Base-by-base conservation (phyloP, 2,329 filamentous ascomycete species). In the Teratosphaeria nubilosa region DNA sequence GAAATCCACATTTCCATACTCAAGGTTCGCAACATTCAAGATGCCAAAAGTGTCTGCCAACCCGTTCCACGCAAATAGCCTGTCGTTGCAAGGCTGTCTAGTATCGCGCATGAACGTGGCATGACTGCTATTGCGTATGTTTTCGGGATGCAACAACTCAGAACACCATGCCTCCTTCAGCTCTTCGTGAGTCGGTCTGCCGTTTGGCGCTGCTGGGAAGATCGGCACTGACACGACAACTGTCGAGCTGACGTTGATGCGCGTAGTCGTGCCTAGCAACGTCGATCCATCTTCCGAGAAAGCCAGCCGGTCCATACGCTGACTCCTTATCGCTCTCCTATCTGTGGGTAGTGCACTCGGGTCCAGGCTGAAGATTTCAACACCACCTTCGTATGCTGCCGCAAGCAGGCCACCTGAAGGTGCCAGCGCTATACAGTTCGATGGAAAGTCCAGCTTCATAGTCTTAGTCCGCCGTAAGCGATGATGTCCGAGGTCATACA, bases 311-410 rank as follows among this genome's bases (percentile, higher is more conserved):
- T 73, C 71, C 70, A 73, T 71, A 48, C 64, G 66, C 10, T 65
- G 63, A n/a, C 66, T 68, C 51, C 71, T 62, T 1, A 72, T 69
- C 7, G 71, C 71, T 63, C 71, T 62, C 16, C 71, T 64, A 54
- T 73, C 71, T 5, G 71, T 72, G 5, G 69, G 65, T 22, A 72
- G 63, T 7, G 83, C 84, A 57, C 77, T 82, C 2, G 85, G 77
- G 57, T 82, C 82, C 32, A 95, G 74, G 6, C 90, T 88, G 54
- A 88, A 87, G 0, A 96, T 87, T 72, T 95, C 90, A 59, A 95
- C 90, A 9, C 88, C 88, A 53, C 88, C 87, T 70, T 92, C 86
- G 70, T 91, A 95, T 5, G 90, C 90, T 30, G 89, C 86, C n/a
- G 90, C 90, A 53, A 96, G 75, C 3, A 95, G 86, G 25, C 85